phyloP scores from a whole-genome alignment of 495 filamentous ascomycete genomes.

The Tuber aestivum region DNA sequence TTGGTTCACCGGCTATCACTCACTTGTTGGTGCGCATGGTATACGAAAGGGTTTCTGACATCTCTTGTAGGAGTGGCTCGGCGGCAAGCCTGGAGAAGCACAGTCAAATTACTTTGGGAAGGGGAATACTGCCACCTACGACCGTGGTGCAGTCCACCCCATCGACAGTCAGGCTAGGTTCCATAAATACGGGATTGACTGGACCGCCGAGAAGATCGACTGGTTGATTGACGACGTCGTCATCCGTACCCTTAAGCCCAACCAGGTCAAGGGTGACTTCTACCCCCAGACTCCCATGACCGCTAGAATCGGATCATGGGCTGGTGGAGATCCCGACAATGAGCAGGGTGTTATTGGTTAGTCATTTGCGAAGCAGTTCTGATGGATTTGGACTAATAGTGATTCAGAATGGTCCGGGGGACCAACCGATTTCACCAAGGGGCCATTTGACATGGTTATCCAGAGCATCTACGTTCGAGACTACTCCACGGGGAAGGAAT shows the following conservation, averaged over 20 bases:
- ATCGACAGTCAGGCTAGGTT: slow-evolving; percentile 60
- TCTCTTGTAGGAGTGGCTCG: slow-evolving; percentile 58
- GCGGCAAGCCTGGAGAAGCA: slow-evolving; percentile 57
- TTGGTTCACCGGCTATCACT: slow-evolving; percentile 46
- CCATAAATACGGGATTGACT: slow-evolving; percentile 87
- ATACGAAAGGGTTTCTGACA: slow-evolving; percentile 5
- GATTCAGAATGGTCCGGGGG: slow-evolving; percentile 73
- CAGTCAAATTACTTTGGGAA: slow-evolving; percentile 95
- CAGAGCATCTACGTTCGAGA: slow-evolving; percentile 71
- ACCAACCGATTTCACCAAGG: slow-evolving; percentile 66
- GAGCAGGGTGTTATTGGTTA: slow-evolving; percentile 65
- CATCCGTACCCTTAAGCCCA: slow-evolving; percentile 62
- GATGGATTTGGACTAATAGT: slow-evolving; percentile 14
- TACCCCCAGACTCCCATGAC: slow-evolving; percentile 92
- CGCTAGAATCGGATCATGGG: slow-evolving; percentile 80
- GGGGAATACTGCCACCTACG: slow-evolving; percentile 66
- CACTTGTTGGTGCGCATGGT: background rate
- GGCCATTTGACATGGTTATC: slow-evolving; percentile 80
- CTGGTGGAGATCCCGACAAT: slow-evolving; percentile 71
- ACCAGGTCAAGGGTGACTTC: slow-evolving; percentile 55
- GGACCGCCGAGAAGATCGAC: slow-evolving; percentile 66
- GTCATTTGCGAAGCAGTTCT: slow-evolving; percentile 27
- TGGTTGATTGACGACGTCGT: slow-evolving; percentile 73
- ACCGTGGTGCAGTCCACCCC: slow-evolving; percentile 62
- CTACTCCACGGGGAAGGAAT: slow-evolving; percentile 81